Conservation (phyloP, 208 protist genomes). For the Acanthamoeba royreba region DNA sequence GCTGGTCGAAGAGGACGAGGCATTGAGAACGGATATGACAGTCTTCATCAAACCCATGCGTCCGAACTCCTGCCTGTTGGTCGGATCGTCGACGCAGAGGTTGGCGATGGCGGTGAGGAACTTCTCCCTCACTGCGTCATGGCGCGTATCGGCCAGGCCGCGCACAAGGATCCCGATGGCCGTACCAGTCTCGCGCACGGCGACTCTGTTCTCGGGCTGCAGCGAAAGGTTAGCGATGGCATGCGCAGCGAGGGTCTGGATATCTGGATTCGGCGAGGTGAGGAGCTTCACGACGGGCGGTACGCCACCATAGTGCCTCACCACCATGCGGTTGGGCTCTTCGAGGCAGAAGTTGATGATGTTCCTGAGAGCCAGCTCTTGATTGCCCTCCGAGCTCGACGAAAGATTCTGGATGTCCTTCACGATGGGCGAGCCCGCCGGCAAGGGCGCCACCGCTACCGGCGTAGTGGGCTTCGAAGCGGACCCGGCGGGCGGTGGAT, state of each 20-base stretch:
- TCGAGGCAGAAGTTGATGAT: conserved; percentile 39
- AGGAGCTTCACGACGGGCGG: neutral
- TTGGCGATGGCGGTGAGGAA: conserved; percentile 12
- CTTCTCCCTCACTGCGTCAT: neutral
- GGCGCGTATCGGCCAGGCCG: neutral
- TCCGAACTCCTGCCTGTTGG: neutral
- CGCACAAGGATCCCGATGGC: neutral
- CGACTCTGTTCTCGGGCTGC: conserved; percentile 6
- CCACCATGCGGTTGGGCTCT: neutral
- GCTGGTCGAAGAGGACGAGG: conserved; percentile 1
- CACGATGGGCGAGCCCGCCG: neutral
- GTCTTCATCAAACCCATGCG: neutral
- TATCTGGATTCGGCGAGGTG: neutral
- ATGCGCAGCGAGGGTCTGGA: neutral
- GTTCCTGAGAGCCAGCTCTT: conserved; percentile 13
- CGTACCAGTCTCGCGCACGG: neutral
- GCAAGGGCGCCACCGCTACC: no score
- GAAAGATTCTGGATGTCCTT: conserved; percentile 29
- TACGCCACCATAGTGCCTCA: conserved; percentile 8
- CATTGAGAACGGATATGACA: neutral
- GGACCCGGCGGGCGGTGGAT: neutral
- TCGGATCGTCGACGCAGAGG: conserved; percentile 26
- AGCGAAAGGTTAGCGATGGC: conserved; percentile 32
- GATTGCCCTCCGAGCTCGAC: neutral
- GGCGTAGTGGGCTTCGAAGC: neutral